Evolutionary conservation across 352 stramenopile genomes (phyloP).

Genomic region (Phytophthora sp.): DNA sequence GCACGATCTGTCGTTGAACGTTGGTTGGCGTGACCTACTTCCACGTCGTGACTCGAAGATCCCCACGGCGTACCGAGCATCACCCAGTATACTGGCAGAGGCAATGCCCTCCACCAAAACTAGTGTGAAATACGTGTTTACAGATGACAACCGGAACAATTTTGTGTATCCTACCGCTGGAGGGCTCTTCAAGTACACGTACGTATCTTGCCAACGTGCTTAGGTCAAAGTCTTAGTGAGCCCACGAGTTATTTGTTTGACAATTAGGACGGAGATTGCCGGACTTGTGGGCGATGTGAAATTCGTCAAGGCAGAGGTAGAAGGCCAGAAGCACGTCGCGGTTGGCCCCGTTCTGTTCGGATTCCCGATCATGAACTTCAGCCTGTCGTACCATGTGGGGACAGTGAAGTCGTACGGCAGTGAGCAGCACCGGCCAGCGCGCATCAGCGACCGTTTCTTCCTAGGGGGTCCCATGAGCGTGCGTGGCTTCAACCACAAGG

Average conservation of each 20-base stretch:
- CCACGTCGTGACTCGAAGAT: conserved; percentile 85
- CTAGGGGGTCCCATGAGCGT: conserved; percentile 89
- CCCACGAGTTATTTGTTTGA: background rate
- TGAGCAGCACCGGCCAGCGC: conserved; percentile 76
- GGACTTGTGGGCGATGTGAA: conserved; percentile 87
- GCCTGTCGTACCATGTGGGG: conserved; percentile 77
- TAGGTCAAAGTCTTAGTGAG: background rate
- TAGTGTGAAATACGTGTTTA: conserved; percentile 94
- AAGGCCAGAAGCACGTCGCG: conserved; percentile 83
- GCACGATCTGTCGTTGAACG: conserved; percentile 86
- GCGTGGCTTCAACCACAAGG: conserved; percentile 92
- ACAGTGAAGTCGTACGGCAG: conserved; percentile 82
- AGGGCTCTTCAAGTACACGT: conserved; percentile 91
- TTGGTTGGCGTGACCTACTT: conserved; percentile 89
- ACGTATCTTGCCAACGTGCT: conserved; percentile 23
- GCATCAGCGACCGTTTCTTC: conserved; percentile 93
- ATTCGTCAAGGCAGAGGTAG: conserved; percentile 89
- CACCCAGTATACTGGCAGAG: conserved; percentile 90
- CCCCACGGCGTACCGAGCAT: conserved; percentile 89
- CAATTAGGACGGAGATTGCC: conserved; percentile 82
- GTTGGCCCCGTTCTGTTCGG: conserved; percentile 71
- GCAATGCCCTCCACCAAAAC: conserved; percentile 91
- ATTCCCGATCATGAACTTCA: conserved; percentile 83
- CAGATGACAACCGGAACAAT: conserved; percentile 89
- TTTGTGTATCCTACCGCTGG: conserved; percentile 85